These are phyloP conservation scores for Westerdykella sp. DNA, from an alignment of 2,329 filamentous ascomycete genomes.

Conservation along the genomic window DNA sequence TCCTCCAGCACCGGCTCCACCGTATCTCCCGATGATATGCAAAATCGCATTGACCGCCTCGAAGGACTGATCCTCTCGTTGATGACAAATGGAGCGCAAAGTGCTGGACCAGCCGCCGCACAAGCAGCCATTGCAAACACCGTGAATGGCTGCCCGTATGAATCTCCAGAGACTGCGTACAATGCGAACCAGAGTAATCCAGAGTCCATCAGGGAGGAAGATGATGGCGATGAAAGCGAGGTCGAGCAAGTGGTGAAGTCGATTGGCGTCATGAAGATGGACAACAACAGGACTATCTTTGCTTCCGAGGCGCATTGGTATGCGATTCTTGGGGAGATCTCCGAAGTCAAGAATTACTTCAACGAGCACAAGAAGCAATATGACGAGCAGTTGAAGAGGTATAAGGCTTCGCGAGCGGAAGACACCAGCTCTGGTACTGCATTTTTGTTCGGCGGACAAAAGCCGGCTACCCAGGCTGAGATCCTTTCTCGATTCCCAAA, in stretches of 20 bases:
- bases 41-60: constrained; percentile 91
- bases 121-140: constrained; percentile 51
- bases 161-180: constrained; percentile 34
- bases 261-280: constrained; percentile 49
- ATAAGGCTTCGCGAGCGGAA: constrained; percentile 59
- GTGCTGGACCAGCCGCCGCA: constrained; percentile 54
- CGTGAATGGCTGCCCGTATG: constrained; percentile 23
- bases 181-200: constrained; percentile 51
- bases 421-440: constrained; percentile 60
- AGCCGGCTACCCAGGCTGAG: constrained; percentile 66
- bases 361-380: constrained; percentile 78
- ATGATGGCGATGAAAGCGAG: constrained; percentile 57
- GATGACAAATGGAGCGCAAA: constrained; percentile 79
- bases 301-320: constrained; percentile 50
- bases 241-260: constrained; percentile 49
- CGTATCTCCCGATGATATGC: constrained; percentile 85
- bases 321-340: constrained; percentile 56
- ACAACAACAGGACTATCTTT: constrained; percentile 45
- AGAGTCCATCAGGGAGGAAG: constrained; percentile 49
- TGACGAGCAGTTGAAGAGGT: constrained; percentile 71
- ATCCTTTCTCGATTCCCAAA: constrained; percentile 73
- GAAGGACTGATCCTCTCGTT: constrained; percentile 87
- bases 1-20: constrained; percentile 49
- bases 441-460: constrained; percentile 68
- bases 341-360: constrained; percentile 92